phyloP scores from a whole-genome alignment of 2,329 filamentous ascomycete species.

The Claviceps quebecensis region DNA sequence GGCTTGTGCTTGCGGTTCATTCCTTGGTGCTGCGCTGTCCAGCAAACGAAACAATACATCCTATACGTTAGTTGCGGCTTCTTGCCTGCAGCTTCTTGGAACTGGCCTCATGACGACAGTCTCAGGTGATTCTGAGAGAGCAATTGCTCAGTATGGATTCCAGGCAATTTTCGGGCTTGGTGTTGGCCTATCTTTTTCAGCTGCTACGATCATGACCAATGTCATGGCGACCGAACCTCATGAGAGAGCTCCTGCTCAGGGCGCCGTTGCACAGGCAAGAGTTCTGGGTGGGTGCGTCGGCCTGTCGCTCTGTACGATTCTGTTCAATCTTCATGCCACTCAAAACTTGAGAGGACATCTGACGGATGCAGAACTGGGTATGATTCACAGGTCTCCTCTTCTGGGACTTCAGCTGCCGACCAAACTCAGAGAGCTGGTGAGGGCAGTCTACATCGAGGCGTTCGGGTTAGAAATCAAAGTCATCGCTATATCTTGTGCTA shows the following conservation, averaged over 20 bases:
- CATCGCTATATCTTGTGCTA: conserved; percentile 29
- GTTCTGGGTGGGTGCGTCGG: conserved; percentile 47
- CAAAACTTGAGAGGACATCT: conserved; percentile 22
- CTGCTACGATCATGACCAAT: conserved; percentile 43
- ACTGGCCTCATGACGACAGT: conserved; percentile 35
- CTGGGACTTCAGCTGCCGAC: conserved; percentile 21
- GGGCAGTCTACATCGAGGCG: conserved; percentile 28
- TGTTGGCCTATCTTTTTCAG: conserved; percentile 42
- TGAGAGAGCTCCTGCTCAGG: conserved; percentile 44
- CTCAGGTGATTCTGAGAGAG: conserved; percentile 16
- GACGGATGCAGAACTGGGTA: conserved; percentile 22
- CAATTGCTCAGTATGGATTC: conserved; percentile 36
- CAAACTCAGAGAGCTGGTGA: conserved; percentile 20
- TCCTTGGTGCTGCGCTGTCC: conserved; percentile 38
- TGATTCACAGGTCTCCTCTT: conserved; percentile 30
- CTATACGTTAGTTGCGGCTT: conserved; percentile 33
- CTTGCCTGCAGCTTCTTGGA: conserved; percentile 38
- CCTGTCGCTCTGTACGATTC: conserved; percentile 42
- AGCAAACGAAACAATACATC: conserved; percentile 40
- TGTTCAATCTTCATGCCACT: conserved; percentile 36
- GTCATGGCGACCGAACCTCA: conserved; percentile 32
- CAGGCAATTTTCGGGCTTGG: conserved; percentile 44
- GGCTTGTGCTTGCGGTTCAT: conserved; percentile 41
- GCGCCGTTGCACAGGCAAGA: conserved; percentile 44
- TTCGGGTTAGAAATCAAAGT: conserved; percentile 32